These are phyloP conservation scores for Mycena olivaceomarginata DNA, from an alignment of 768 basidiomycete genomes.

Conservation along the genomic window DNA sequence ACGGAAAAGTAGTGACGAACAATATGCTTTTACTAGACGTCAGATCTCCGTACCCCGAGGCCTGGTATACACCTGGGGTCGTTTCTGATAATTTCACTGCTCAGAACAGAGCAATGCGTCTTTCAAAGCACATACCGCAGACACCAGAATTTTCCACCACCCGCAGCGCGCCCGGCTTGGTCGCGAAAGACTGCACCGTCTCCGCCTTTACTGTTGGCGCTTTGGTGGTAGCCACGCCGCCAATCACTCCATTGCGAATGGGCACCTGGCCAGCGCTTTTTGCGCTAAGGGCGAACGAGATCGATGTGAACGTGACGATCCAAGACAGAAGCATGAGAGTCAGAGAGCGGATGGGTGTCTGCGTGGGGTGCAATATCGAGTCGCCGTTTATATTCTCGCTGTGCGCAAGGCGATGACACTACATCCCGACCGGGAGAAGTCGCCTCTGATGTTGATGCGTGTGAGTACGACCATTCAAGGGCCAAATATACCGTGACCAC, in stretches of 20 bases:
- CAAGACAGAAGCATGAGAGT: constrained; percentile 28
- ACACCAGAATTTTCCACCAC: constrained; percentile 77
- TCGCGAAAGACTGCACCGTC: constrained; percentile 41
- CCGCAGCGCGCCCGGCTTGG: constrained; percentile 70
- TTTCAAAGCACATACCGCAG: constrained; percentile 64
- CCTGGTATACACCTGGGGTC: constrained; percentile 76
- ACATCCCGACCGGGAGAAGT: constrained; percentile 18
- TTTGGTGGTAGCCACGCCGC: constrained; percentile 26
- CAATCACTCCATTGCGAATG: constrained; percentile 33
- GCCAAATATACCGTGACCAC: constrained; percentile 11
- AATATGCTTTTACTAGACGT: constrained; percentile 75
- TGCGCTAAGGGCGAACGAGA: constrained; percentile 21
- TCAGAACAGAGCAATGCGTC: neutral
- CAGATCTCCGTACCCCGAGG: constrained; percentile 80
- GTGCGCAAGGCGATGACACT: constrained; percentile 31
- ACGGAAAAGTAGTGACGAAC: constrained; percentile 51
- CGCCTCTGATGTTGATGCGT: constrained; percentile 28
- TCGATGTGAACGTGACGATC: constrained; percentile 18
- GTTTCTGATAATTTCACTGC: constrained; percentile 63
- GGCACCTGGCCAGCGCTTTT: constrained; percentile 40
- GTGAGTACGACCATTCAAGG: constrained; percentile 2
- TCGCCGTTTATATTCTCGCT: constrained; percentile 33
- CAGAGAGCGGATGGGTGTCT: constrained; percentile 25
- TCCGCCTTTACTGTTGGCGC: constrained; percentile 6
- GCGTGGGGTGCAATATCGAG: constrained; percentile 11